phyloP scores from a whole-genome alignment of 176 grass and related monocot species.

The Aegilops bicornis region DNA sequence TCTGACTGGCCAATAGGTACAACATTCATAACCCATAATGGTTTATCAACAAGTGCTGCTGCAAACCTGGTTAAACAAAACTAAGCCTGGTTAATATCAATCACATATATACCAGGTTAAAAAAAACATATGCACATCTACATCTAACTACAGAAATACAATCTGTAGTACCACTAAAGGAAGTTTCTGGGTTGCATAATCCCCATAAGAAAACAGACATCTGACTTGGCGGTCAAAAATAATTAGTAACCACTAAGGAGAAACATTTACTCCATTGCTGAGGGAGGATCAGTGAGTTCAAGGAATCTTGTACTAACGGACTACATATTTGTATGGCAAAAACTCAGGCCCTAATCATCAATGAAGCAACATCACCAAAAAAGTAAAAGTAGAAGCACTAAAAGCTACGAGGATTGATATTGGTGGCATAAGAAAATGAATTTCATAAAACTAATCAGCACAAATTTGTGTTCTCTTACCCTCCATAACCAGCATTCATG shows the following conservation, averaged over 20 bases:
- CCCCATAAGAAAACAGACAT: neutral
- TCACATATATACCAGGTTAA: too few species aligned
- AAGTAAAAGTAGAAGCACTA: neutral
- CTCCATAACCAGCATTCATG: constrained; percentile 93
- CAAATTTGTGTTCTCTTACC: constrained; percentile 48
- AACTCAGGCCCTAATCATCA: neutral
- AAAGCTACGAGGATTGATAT: neutral
- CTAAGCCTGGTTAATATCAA: constrained; percentile 15
- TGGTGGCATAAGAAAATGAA: neutral
- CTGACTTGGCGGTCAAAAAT: neutral
- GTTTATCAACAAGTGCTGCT: constrained; percentile 65
- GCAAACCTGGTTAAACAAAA: constrained; percentile 73
- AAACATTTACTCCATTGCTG: neutral
- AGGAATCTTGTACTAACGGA: neutral
- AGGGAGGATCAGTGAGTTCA: neutral
- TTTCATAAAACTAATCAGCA: constrained; percentile 17
- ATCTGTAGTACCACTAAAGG: neutral
- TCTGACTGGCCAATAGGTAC: constrained; percentile 49
- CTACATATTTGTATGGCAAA: constrained; percentile 14
- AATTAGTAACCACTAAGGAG: neutral
- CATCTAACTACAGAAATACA: neutral
- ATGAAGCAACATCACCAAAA: neutral
- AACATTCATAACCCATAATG: constrained; percentile 92
- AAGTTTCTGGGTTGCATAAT: neutral
- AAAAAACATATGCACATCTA: neutral